Conservation (phyloP, 2,329 filamentous ascomycete species). For the Sporothrix dimorphospora region DNA sequence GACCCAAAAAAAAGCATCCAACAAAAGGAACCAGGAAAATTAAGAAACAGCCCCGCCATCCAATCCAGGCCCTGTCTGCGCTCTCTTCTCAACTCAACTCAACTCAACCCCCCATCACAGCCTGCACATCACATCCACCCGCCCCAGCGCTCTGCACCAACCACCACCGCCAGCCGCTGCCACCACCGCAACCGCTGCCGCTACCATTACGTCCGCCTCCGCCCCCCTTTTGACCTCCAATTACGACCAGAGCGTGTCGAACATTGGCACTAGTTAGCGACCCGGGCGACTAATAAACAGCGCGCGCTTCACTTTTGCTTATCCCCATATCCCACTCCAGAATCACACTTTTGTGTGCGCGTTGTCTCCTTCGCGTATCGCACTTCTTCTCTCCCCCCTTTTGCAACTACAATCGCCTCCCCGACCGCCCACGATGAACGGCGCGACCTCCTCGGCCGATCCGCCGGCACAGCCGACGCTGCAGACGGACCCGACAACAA, state of each 20-base stretch:
- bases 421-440: conserved; percentile 33
- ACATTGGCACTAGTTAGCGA: conserved; percentile 20
- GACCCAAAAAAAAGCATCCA: no score
- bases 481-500: conserved; percentile 24
- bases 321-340: conserved; percentile 22
- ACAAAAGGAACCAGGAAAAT: not conserved
- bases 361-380: conserved; percentile 6
- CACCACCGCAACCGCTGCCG: not conserved
- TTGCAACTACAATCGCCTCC: not conserved
- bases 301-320: conserved; percentile 25
- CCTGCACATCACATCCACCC: not conserved
- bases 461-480: conserved; percentile 20
- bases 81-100: not conserved
- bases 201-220: not conserved
- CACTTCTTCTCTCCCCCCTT: not conserved
- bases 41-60: conserved; percentile 25
- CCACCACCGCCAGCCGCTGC: not conserved
- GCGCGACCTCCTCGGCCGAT: conserved; percentile 28
- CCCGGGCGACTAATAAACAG: conserved; percentile 23
- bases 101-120: not conserved
- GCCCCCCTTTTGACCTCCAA: conserved; percentile 6
- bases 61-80: not conserved
- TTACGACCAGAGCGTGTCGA: conserved; percentile 14
- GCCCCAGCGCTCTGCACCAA: not conserved
- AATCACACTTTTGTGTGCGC: conserved; percentile 8